Percentiles rank a stretch among this genome's conserved stretches.
These are phyloP conservation scores for Rhodomyrtus psidioides DNA, from an alignment of 441 rosid genomes.

Conservation along the genomic window DNA sequence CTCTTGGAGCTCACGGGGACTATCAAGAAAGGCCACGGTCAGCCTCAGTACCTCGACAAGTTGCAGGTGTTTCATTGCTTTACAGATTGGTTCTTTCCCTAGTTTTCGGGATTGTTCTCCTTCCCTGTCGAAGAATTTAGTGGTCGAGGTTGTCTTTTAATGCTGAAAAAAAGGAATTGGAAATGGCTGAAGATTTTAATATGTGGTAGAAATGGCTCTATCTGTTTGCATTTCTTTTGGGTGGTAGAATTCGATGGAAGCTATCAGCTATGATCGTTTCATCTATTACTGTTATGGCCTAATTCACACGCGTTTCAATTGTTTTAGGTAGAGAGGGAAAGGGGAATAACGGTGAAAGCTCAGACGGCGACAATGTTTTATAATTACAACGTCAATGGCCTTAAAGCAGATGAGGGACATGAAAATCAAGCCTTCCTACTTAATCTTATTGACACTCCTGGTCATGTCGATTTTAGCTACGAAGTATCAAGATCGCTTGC, in stretches of 20 bases:
- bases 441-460: constrained; percentile 91
- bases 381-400: constrained; percentile 18
- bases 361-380: constrained; percentile 96
- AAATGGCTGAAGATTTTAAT: not conserved
- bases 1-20: constrained; percentile 97
- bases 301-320: not conserved
- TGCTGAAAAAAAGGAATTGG: not conserved
- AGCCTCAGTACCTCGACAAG: constrained; percentile 96
- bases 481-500: constrained; percentile 97
- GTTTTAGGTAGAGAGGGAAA: constrained; percentile 91
- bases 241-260: not conserved
- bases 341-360: constrained; percentile 97
- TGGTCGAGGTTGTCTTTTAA: not conserved
- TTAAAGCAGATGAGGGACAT: constrained; percentile 3
- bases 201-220: not conserved
- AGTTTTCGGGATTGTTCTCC: not conserved
- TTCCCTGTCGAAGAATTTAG: not conserved
- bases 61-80: constrained; percentile 47
- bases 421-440: constrained; percentile 44
- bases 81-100: not conserved
- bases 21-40: constrained; percentile 86
- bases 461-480: constrained; percentile 96
- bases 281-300: not conserved
- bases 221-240: not conserved
- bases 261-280: not conserved